These are phyloP conservation scores for Hippophae gyantsensis DNA, from an alignment of 306 rosid species.

Conservation along the genomic window DNA sequence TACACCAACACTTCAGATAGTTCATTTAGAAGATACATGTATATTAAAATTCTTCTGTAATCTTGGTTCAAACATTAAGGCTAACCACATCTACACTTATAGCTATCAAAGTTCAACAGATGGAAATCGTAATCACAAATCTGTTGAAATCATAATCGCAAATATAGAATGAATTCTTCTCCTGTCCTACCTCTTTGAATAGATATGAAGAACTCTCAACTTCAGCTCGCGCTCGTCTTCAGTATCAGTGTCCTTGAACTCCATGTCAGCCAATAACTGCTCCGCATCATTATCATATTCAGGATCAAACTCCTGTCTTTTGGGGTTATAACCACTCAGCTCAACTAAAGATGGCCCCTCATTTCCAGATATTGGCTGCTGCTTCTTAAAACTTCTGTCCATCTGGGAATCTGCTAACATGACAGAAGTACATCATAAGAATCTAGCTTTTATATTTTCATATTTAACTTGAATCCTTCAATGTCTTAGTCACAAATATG, in stretches of 20 bases:
- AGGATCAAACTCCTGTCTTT: slow-evolving; percentile 87
- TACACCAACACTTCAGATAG: no score
- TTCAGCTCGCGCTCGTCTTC: slow-evolving; percentile 87
- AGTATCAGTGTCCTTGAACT: slow-evolving; percentile 74
- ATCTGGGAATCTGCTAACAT: slow-evolving; percentile 52
- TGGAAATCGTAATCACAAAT: no score
- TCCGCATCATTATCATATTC: slow-evolving; percentile 96
- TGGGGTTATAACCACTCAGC: slow-evolving; percentile 71
- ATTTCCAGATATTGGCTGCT: slow-evolving; percentile 49
- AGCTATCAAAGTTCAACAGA: no score
- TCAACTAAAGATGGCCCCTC: slow-evolving; percentile 67
- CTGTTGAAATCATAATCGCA: no score
- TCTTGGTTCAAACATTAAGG: no score
- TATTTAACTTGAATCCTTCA: no score
- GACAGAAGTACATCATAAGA: neutral
- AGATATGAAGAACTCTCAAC: slow-evolving; percentile 62
- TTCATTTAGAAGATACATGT: no score
- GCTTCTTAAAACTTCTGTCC: slow-evolving; percentile 58
- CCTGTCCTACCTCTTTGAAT: slow-evolving; percentile 55
- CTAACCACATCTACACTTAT: no score
- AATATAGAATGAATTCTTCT: slow-evolving; percentile 12
- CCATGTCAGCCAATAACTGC: slow-evolving; percentile 90
- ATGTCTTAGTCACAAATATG: no score
- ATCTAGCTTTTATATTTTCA: no score
- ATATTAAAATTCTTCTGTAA: no score